Base-by-base conservation (phyloP, 1,139 yeast genomes). In the Saccharomyces pastorianus region DNA sequence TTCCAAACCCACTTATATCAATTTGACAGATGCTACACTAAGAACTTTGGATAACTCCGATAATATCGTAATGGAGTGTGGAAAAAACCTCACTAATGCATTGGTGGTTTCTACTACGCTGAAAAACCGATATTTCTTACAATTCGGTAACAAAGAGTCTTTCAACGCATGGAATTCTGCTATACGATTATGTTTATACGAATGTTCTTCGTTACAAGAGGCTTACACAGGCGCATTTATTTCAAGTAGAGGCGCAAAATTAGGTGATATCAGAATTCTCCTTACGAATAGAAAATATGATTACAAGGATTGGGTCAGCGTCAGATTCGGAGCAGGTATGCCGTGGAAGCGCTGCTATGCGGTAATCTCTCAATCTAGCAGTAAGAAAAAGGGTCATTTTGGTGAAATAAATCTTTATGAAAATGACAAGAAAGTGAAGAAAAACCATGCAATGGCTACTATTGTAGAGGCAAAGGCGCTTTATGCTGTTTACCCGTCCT, bases 291-390 rank as follows among this genome's bases (percentile, higher is more conserved):
- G 93, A 31, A 82, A 93, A 64, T 88, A 84, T 66, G 83, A 82
- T 57, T 95, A 89, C 66, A 96, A 89, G 69, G 96, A 91, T 65
- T 91, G 96, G 97, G 90, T 88, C 42, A 81, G 91, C 70, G 95
- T 93, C 27, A 77, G 98, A 60, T 91, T 91, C 70, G 98, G 98
- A 14, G 82, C 95, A 17, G 99, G 99, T 38, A 89, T 89, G 96
- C 96, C 97, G 1, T 93, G 98, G 97, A 88, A 86, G 66, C 79
- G 96, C 59, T 91, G 96, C 67, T 93, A 81, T 75, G 93, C 96
- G 1, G 96, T 90, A n/a, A 81, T 91, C 55, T 89, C 91, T 58
- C 97, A 96, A 7, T 73, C 72, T 7, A 73, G 65, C 71, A 78
- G 59, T 64, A 72, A 32, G 76, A 84, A 41, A 85, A 59, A 61